Conservation (phyloP, 345 rosid genomes). For the Eutrema heterophyllum region DNA sequence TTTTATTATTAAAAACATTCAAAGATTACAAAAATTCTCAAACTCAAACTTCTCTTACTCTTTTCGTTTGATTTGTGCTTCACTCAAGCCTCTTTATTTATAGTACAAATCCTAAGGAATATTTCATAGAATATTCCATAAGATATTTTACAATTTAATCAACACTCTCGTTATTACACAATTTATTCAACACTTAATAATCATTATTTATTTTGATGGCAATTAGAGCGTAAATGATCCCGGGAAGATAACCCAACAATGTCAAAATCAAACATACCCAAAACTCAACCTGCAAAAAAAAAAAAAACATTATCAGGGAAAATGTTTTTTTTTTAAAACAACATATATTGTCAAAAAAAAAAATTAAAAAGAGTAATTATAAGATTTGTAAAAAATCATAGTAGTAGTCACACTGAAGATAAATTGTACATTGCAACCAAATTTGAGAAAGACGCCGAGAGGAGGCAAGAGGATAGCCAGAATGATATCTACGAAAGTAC, state of each 20-base stretch:
- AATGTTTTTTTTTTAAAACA: too few species aligned
- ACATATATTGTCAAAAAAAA: not conserved
- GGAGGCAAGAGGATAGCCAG: constrained; percentile 87
- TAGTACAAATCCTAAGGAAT: too few species aligned
- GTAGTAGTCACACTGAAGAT: not conserved
- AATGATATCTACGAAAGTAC: constrained; percentile 57
- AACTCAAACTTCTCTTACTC: too few species aligned
- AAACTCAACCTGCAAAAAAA: constrained; percentile 51
- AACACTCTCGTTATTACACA: too few species aligned
- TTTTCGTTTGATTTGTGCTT: too few species aligned
- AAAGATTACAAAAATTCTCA: too few species aligned
- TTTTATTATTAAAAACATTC: too few species aligned
- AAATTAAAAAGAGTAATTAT: not conserved
- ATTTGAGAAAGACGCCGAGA: constrained; percentile 85
- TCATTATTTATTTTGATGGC: too few species aligned
- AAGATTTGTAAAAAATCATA: not conserved
- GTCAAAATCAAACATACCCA: constrained; percentile 87
- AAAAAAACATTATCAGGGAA: not conserved
- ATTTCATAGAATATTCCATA: too few species aligned
- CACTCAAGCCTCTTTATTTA: too few species aligned
- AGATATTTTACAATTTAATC: too few species aligned
- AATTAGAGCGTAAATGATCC: constrained; percentile 61
- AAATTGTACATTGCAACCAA: constrained; percentile 43
- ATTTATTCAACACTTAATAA: too few species aligned
- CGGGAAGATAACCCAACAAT: constrained; percentile 67